Base-by-base conservation (phyloP, 441 rosid species). In the Viola pubescens region DNA sequence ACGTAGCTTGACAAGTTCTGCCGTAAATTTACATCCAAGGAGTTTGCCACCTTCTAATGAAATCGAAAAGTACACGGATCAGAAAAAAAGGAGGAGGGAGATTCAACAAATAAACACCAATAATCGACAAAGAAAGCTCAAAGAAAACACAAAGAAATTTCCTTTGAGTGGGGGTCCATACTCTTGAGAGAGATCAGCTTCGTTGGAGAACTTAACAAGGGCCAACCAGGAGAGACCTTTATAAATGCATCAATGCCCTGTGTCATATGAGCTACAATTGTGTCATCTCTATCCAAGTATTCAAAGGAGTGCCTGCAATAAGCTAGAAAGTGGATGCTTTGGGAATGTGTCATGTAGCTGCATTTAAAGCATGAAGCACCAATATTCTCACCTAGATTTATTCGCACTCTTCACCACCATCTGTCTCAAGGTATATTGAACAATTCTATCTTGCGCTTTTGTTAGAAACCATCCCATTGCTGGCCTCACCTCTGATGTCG, bases 211-310 rank as follows among this genome's bases (percentile, higher is more conserved):
- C 66, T 72, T 69, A 66, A 67, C 19, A 82, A 50, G 9, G 98
- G 98, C 98, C 97, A 89, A 71, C 90, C 94, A 52, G 76, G 84
- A 61, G 83, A 65, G 9, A 80, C 70, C 69, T 82, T 81, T 63
- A 89, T 62, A 69, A 79, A 71, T 12, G 85, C 94, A 76, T 89
- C 86, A 61, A 89, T 63, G 65, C 79, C 83, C 52, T 86, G 82
- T 54, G 71, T 73, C 74, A 85, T 71, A 72, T 84, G 94, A 76
- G 82, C 94, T 53, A 77, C 60, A 43, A 87, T 52, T 39, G 75
- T 86, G 69, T 81, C 91, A 68, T 87, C 96, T 71, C 71, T 78
- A 54, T 86, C 94, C 49, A 77, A 53, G 69, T 86, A 92, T 80
- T 89, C 88, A 37, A 81, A 74, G 0, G 84, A 75, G 77, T 86